These are phyloP conservation scores for Candida neerlandica DNA, from an alignment of 1,139 yeast species.

Conservation along the genomic window DNA sequence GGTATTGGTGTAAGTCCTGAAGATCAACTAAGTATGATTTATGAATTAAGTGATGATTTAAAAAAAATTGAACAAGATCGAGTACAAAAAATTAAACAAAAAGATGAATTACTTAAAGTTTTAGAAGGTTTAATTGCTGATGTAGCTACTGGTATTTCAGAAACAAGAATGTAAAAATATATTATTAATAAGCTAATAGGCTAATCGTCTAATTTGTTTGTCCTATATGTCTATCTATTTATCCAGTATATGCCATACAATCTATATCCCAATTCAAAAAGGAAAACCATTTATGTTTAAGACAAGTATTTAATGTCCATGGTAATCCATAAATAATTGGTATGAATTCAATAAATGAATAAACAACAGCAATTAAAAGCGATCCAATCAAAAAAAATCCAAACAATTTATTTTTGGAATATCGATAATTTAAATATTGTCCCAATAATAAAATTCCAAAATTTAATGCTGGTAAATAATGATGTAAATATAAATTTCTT, in stretches of 20 bases:
- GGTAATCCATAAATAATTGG: constrained; percentile 40
- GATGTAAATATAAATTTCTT: constrained; percentile 40
- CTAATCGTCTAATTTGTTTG: background rate
- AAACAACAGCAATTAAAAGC: constrained; percentile 19
- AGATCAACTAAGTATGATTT: constrained; percentile 68
- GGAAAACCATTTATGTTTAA: constrained; percentile 30
- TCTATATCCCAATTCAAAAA: constrained; percentile 36
- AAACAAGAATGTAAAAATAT: constrained; percentile 26
- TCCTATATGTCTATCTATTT: background rate
- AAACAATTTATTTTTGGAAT: constrained; percentile 20
- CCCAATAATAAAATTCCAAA: constrained; percentile 36
- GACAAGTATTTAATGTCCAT: constrained; percentile 35
- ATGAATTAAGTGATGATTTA: constrained; percentile 64
- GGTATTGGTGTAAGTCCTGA: constrained; percentile 87
- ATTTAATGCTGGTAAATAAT: constrained; percentile 40
- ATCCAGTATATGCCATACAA: constrained; percentile 25
- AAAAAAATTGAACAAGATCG: constrained; percentile 63
- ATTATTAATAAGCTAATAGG: background rate
- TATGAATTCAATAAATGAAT: constrained; percentile 22
- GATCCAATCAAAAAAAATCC: constrained; percentile 22
- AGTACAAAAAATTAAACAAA: constrained; percentile 58
- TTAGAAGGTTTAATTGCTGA: constrained; percentile 71
- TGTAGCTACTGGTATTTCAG: constrained; percentile 59
- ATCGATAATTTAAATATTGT: constrained; percentile 35
- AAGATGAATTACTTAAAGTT: constrained; percentile 63